These are phyloP conservation scores for Terfezia claveryi DNA, from an alignment of 495 filamentous ascomycete genomes.

Conservation along the genomic window DNA sequence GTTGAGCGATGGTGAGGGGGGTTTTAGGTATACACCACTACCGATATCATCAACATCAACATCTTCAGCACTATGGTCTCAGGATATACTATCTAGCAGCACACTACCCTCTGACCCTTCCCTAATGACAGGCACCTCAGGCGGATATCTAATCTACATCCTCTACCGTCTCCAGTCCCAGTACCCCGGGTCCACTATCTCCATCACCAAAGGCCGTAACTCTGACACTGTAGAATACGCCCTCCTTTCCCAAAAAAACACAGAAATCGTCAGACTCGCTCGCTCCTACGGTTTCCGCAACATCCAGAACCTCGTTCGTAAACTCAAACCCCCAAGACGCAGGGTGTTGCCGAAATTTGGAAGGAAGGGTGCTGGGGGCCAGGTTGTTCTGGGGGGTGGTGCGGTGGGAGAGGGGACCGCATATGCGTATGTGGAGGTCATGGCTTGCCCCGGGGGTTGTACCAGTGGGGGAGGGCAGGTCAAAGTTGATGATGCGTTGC, in stretches of 20 bases:
- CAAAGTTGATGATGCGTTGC: constrained; percentile 49
- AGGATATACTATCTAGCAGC: constrained; percentile 21
- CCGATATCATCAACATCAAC: constrained; percentile 12
- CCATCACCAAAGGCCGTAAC: constrained; percentile 58
- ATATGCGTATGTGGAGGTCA: constrained; percentile 85
- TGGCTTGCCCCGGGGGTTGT: constrained; percentile 95
- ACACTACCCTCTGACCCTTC: constrained; percentile 32
- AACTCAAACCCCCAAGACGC: constrained; percentile 56
- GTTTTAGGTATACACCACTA: constrained; percentile 20
- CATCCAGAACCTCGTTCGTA: constrained; percentile 86
- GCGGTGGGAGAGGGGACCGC: constrained; percentile 24
- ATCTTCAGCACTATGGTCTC: constrained; percentile 37
- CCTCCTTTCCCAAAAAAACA: constrained; percentile 24
- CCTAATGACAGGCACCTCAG: constrained; percentile 42
- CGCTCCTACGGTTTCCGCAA: constrained; percentile 94
- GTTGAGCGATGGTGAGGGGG: no score
- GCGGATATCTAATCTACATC: constrained; percentile 71
- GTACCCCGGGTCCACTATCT: constrained; percentile 44
- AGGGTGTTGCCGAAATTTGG: constrained; percentile 43
- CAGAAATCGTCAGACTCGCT: constrained; percentile 52
- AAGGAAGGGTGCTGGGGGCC: constrained; percentile 19
- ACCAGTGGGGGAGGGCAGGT: constrained; percentile 95
- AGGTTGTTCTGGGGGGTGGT: constrained; percentile 10
- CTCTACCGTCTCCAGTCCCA: constrained; percentile 45
- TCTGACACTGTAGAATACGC: constrained; percentile 71